Evolutionary conservation across 1,284 basidiomycete species (phyloP), one percentile per base, ranked within the genome.

Genomic region (Moesziomyces sp.): DNA sequence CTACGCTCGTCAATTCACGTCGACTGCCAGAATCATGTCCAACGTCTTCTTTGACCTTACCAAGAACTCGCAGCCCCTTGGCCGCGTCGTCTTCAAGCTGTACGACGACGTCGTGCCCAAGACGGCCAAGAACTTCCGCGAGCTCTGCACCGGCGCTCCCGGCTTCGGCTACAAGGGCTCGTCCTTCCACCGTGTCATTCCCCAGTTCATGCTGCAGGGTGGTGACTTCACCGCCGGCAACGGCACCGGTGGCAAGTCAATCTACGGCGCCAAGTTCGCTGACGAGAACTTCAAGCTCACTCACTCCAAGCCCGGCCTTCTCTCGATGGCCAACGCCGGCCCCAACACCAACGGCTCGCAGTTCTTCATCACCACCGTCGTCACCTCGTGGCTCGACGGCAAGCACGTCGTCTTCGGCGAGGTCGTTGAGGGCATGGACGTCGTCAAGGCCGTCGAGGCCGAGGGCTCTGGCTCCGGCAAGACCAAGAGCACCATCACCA

Each of bases 391-490:
- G 84, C 88, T 97, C 40, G 93, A 97, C 83, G 92, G 91, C 62
- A 97, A 97, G 84, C 94, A 97, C 84, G 91, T 93, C 74, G 93
- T 97, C 1, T 97, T 97, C 79, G 94, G 94, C 16, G 91, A 90
- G 74, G 92, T 97, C 51, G 60, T 82, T 35, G 81, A 83, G 9
- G 82, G 82, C 21, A 63, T 80, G 60, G 68, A 84, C 74, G 49
- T 84, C 26, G 81, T 83, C 68, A 79, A 81, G 77, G 68, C 74
- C 38, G 76, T 83, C 61, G 83, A 84, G 77, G 52, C 46, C 13
- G 70, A 77, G 65, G 83, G 82, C 44, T 65, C 72, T 50, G 44
- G 43, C 35, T 72, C 65, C 28, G 83, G 83, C 55, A 81, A 81
- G 76, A 55, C 81, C 68, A 65, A 63, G 53, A 66, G 66, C 61